Base-by-base conservation (phyloP, 139 green algal genomes). In the Chlamydomonas asymmetrica region DNA sequence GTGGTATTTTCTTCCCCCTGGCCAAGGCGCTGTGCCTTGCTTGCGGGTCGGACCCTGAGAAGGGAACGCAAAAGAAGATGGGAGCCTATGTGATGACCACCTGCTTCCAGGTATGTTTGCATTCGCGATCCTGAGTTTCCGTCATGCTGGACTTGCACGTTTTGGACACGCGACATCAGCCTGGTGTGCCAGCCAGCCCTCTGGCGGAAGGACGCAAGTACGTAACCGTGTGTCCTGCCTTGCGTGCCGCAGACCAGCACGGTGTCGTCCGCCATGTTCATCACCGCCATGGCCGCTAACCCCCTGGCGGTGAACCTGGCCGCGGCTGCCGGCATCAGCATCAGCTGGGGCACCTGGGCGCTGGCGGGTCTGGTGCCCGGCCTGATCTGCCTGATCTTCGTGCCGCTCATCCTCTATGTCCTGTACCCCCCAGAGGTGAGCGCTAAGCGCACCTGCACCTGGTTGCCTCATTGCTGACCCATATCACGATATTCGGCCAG, bases 261-360 rank as follows among this genome's bases (percentile, higher is more conserved):
- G 74, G 89, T 99, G 59, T 97, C 93, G 38, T 98, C 93, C 1
- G 89, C 90, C 74, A 99, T 99, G 96, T 99, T 98, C 70, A 97
- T 99, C 86, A 98, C 96, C 29, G 97, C 94, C 82, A 99, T 99
- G 97, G 95, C 95, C n/a, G 95, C 95, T 57, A 99, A 99, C 89
- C 95, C 95, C 31, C 90, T 99, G 69, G 87, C 92, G 5, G 96
- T 98, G 25, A 98, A 99, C 89, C 89, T 99, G 73, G 96, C 96
- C 7, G 72, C 84, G 5, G 79, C 92, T 25, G 84, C 92, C 25
- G 86, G 91, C 32, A 91, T 98, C 60, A 92, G 91, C 64, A 99
- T 99, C 87, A 89, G 82, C 65, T 99, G 95, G 95, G 93, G 90
- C 56, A 80, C 86, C 40, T 99, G 96, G 96, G 96, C 96, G 0